Percentiles rank a stretch among this genome's conserved stretches.
Conservation (phyloP, 345 rosid genomes). For the Gossypium bickii region DNA sequence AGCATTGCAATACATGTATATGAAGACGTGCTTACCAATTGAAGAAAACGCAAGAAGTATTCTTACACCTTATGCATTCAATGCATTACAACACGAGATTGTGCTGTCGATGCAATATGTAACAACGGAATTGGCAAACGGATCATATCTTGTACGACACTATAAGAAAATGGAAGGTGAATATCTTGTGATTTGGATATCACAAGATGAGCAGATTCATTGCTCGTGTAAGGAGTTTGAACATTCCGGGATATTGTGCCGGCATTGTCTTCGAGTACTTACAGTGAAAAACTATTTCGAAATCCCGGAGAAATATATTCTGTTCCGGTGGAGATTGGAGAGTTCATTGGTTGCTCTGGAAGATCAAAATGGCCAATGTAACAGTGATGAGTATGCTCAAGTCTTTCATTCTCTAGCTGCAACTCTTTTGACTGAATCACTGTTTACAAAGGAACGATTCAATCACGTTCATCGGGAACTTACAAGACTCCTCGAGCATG, state of each 20-base stretch:
- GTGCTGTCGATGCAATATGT: constrained; percentile 76
- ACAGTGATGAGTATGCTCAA: constrained; percentile 51
- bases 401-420: constrained; percentile 64
- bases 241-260: constrained; percentile 70
- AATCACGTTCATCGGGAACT: constrained; percentile 58
- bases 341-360: constrained; percentile 38
- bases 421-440: constrained; percentile 62
- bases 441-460: constrained; percentile 56
- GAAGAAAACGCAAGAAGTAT: constrained; percentile 78
- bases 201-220: constrained; percentile 69
- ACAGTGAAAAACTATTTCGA: constrained; percentile 66
- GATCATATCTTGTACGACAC: constrained; percentile 70
- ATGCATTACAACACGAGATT: constrained; percentile 65
- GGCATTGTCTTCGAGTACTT: constrained; percentile 77
- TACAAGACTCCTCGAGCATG: constrained; percentile 46
- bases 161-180: constrained; percentile 84
- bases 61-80: constrained; percentile 80
- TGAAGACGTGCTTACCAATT: constrained; percentile 73
- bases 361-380: constrained; percentile 40
- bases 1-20: constrained; percentile 39
- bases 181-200: constrained; percentile 61
- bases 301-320: constrained; percentile 78
- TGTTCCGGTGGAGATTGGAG: constrained; percentile 66
- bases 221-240: constrained; percentile 96
- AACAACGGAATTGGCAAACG: constrained; percentile 68